These are phyloP conservation scores for Taiozyma onychis DNA, from an alignment of 1,139 yeast species.

Conservation along the genomic window DNA sequence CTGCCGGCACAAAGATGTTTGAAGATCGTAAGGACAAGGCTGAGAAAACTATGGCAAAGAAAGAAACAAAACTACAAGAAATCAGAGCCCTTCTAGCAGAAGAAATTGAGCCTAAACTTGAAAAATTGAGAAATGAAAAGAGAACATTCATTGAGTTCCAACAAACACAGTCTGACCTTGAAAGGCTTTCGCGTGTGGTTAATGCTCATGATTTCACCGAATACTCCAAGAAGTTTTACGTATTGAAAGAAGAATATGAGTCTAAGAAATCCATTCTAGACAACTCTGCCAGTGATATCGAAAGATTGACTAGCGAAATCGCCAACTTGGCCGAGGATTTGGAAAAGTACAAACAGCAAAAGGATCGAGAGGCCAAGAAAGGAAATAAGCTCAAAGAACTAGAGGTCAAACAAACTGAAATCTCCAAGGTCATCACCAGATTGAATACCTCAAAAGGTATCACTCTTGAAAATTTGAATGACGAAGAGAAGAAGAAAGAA, in stretches of 20 bases:
- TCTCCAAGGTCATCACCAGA: slow-evolving; percentile 65
- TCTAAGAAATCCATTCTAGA: slow-evolving; percentile 20
- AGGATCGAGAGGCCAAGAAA: slow-evolving; percentile 55
- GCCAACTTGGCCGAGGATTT: slow-evolving; percentile 57
- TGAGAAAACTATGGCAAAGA: slow-evolving; percentile 83
- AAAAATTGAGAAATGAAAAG: slow-evolving; percentile 75
- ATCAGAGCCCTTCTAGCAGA: slow-evolving; percentile 68
- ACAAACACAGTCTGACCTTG: slow-evolving; percentile 76
- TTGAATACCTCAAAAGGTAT: slow-evolving; percentile 59
- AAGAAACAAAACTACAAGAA: slow-evolving; percentile 78
- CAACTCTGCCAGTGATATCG: slow-evolving; percentile 26
- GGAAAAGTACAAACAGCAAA: slow-evolving; percentile 44
- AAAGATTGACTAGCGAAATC: slow-evolving; percentile 50
- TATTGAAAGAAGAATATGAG: slow-evolving; percentile 33
- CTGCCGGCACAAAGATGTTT: slow-evolving; percentile 95
- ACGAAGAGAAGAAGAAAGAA: slow-evolving; percentile 33
- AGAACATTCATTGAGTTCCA: slow-evolving; percentile 81
- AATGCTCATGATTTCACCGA: slow-evolving; percentile 69
- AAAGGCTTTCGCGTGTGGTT: slow-evolving; percentile 65
- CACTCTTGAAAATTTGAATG: slow-evolving; percentile 45
- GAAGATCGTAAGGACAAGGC: slow-evolving; percentile 94
- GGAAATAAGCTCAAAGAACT: slow-evolving; percentile 59
- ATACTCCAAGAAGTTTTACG: slow-evolving; percentile 36
- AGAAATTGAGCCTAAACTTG: slow-evolving; percentile 91
- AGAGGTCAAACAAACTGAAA: slow-evolving; percentile 52